These are phyloP conservation scores for Jimgerdemannia flammicorona DNA, from an alignment of 192 early-diverging fungal species.

Conservation along the genomic window DNA sequence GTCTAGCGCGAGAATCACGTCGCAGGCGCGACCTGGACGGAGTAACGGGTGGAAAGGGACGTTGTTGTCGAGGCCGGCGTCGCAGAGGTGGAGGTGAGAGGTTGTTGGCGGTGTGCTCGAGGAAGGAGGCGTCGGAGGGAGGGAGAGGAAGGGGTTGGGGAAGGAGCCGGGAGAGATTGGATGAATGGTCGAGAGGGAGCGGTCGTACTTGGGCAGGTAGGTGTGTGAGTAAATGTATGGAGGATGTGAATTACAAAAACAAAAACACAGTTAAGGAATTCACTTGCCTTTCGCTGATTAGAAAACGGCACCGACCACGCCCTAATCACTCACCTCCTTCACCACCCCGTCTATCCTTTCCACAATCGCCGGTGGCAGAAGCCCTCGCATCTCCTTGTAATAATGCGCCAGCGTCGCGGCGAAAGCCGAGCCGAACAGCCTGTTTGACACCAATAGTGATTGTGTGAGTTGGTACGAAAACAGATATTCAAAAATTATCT, in stretches of 20 bases:
- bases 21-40: constrained; percentile 59
- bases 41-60: constrained; percentile 71
- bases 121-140: constrained; percentile 29
- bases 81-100: constrained; percentile 57
- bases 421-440: constrained; percentile 46
- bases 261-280: too few species aligned
- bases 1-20: constrained; percentile 73
- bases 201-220: too few species aligned
- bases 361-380: constrained; percentile 29
- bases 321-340: constrained; percentile 14
- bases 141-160: constrained; percentile 63
- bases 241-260: too few species aligned
- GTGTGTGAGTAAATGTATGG: too few species aligned
- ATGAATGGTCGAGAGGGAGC: constrained; percentile 48
- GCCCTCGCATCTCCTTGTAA: constrained; percentile 40
- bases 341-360: constrained; percentile 37
- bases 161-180: constrained; percentile 64
- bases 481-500: neutral
- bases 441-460: neutral
- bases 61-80: constrained; percentile 82
- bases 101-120: constrained; percentile 25
- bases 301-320: too few species aligned
- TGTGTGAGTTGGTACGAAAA: neutral
- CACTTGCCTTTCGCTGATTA: too few species aligned
- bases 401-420: constrained; percentile 47